These are phyloP conservation scores for Amanita subjunquillea DNA, from an alignment of 768 basidiomycete species.

Conservation along the genomic window DNA sequence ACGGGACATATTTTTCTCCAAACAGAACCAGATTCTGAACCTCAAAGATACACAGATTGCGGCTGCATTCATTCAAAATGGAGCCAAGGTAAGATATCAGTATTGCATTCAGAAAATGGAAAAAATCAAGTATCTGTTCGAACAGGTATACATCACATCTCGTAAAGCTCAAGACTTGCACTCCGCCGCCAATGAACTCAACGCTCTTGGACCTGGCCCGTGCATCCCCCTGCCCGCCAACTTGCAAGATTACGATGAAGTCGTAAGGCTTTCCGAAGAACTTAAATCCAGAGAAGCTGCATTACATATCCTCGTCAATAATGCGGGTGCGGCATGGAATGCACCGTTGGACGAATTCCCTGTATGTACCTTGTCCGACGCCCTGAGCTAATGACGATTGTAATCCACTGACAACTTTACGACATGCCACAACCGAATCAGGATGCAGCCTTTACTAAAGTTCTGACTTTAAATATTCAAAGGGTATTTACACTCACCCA, in stretches of 20 bases:
- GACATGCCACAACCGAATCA: constrained; percentile 11
- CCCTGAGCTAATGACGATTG: background rate
- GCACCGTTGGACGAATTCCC: constrained; percentile 34
- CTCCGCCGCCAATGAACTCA: constrained; percentile 41
- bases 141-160: constrained; percentile 53
- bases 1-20: constrained; percentile 5
- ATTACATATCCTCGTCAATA: constrained; percentile 54
- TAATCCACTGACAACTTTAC: background rate
- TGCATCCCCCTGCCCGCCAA: constrained; percentile 48
- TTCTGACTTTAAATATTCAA: constrained; percentile 52
- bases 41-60: constrained; percentile 37
- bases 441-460: constrained; percentile 50
- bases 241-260: constrained; percentile 41
- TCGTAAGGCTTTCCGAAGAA: constrained; percentile 40
- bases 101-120: background rate
- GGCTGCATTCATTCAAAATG: constrained; percentile 50
- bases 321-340: constrained; percentile 52
- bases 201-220: constrained; percentile 36
- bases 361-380: constrained; percentile 17
- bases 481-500: constrained; percentile 58
- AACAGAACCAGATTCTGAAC: background rate
- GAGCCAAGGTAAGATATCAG: constrained; percentile 23
- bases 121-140: background rate
- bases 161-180: constrained; percentile 42
- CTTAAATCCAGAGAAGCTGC: constrained; percentile 39